Evolutionary conservation across 164 flowering plant species (phyloP).

Genomic region (Euptelea pleiosperma): DNA sequence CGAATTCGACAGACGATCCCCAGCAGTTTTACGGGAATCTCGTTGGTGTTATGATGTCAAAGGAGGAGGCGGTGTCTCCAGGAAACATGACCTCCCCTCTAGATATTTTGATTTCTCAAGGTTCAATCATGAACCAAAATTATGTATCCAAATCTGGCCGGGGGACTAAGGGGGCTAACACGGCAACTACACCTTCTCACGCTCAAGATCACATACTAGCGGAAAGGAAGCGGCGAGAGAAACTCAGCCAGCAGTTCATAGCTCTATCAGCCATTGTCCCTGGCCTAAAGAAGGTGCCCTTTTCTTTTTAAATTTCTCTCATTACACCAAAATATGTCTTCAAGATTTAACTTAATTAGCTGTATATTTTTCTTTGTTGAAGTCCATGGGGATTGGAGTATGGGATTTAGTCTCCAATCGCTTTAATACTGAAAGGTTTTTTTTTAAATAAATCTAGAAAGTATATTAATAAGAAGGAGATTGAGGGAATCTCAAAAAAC

Average conservation of each 20-base stretch:
- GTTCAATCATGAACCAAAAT: slow-evolving; percentile 29
- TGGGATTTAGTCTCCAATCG: no score
- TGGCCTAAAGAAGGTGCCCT: slow-evolving; percentile 69
- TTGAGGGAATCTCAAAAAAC: no score
- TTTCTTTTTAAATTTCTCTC: slow-evolving; percentile 1
- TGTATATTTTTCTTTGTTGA: no score
- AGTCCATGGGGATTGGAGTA: no score
- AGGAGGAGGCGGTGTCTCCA: slow-evolving; percentile 36
- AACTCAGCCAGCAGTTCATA: slow-evolving; percentile 69
- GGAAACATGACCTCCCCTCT: slow-evolving; percentile 22
- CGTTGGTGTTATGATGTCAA: slow-evolving; percentile 34
- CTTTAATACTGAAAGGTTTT: no score
- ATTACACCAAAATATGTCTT: not conserved
- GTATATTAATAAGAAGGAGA: no score
- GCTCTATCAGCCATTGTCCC: slow-evolving; percentile 76
- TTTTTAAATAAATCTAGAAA: no score
- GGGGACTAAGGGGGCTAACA: slow-evolving; percentile 30
- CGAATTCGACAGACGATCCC: slow-evolving; percentile 8
- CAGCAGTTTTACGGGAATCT: slow-evolving; percentile 20
- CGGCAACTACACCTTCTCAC: slow-evolving; percentile 23
- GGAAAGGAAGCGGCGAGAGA: slow-evolving; percentile 75
- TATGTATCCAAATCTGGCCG: slow-evolving; percentile 30
- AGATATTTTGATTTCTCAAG: slow-evolving; percentile 31
- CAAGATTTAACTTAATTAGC: no score
- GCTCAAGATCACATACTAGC: slow-evolving; percentile 67